These are phyloP conservation scores for Tricholoma hemisulphureum DNA, from an alignment of 768 basidiomycete species.

Conservation along the genomic window DNA sequence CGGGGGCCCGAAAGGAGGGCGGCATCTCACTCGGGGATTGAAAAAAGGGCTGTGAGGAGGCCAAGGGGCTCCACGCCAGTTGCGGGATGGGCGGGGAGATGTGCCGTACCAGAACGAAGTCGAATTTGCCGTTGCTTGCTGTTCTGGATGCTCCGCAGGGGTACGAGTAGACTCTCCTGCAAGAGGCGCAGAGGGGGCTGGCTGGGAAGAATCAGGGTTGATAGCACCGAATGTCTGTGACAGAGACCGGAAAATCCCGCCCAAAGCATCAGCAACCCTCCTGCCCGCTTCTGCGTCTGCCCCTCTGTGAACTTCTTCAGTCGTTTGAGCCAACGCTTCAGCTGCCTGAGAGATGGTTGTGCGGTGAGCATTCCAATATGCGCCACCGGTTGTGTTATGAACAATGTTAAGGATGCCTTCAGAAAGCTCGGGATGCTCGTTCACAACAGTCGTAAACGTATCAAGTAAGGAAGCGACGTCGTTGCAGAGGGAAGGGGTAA, in stretches of 20 bases:
- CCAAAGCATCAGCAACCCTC: constrained; percentile 62
- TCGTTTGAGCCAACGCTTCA: constrained; percentile 49
- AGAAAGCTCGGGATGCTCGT: constrained; percentile 69
- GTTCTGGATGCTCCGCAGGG: not conserved
- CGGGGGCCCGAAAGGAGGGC: constrained; percentile 1
- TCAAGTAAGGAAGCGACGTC: constrained; percentile 65
- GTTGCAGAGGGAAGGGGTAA: constrained; percentile 49
- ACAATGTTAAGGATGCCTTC: constrained; percentile 65
- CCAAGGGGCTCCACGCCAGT: not conserved
- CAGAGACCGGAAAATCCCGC: constrained; percentile 56
- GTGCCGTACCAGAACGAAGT: constrained; percentile 18
- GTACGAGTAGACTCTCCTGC: not conserved
- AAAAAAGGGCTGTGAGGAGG: not conserved
- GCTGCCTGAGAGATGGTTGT: constrained; percentile 58
- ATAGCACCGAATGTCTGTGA: constrained; percentile 26
- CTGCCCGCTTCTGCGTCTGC: constrained; percentile 66
- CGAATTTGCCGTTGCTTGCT: constrained; percentile 7
- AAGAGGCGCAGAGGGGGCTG: constrained; percentile 5
- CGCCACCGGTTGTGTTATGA: constrained; percentile 58
- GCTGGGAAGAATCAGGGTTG: not conserved
- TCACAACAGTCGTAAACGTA: constrained; percentile 52
- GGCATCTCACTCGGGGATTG: constrained; percentile 7
- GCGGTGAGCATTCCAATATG: constrained; percentile 69
- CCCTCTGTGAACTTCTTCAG: constrained; percentile 43
- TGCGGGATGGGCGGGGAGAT: not conserved